Evolutionary conservation across 192 early-diverging fungal genomes (phyloP), one percentile per base, ranked within the genome.

Genomic region (Podila epigama): DNA sequence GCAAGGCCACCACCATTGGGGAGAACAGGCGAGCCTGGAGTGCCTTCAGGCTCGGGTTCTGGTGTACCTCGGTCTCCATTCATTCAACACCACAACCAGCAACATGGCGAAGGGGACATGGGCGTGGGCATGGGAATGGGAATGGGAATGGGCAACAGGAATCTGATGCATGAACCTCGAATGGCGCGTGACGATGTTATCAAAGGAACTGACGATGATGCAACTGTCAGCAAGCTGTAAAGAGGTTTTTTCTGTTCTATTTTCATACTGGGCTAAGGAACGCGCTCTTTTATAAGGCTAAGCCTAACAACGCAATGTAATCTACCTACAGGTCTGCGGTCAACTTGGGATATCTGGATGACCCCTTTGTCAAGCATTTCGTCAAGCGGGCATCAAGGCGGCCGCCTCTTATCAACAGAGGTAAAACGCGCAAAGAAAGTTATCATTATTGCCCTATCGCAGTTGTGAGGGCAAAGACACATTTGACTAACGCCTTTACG

Each of bases 381-480:
- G 89, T 96, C 7, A 85, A 85, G 36, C 84, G 87, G 4, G 83
- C 92, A n/a, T 81, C 85, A 7, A 80, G 91, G 28, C 84, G 95
- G 15, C 88, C 94, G 15, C 97, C 96, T 20, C 83, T 99, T 52
- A 98, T 99, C 58, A 99, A 99, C 79, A 83, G 96, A 83, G 95
- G 94, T 87, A 71, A 22, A n/a, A n/a, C n/a, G n/a, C n/a, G n/a
- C n/a, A n/a, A n/a, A n/a, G n/a, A n/a, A n/a, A n/a, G n/a, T n/a
- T n/a, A n/a, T n/a, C n/a, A n/a, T n/a, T n/a, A n/a, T n/a, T n/a
- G n/a, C n/a, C n/a, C n/a, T n/a, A n/a, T n/a, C n/a, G n/a, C n/a
- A n/a, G n/a, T n/a, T 20, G 15, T 11, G 1, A 13, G 42, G 8
- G 15, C 40, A 33, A 18, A 31, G 41, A 48, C 25, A 20, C 0